Evolutionary conservation across 2,329 filamentous ascomycete species (phyloP).

Genomic region (Xylaria sp.): DNA sequence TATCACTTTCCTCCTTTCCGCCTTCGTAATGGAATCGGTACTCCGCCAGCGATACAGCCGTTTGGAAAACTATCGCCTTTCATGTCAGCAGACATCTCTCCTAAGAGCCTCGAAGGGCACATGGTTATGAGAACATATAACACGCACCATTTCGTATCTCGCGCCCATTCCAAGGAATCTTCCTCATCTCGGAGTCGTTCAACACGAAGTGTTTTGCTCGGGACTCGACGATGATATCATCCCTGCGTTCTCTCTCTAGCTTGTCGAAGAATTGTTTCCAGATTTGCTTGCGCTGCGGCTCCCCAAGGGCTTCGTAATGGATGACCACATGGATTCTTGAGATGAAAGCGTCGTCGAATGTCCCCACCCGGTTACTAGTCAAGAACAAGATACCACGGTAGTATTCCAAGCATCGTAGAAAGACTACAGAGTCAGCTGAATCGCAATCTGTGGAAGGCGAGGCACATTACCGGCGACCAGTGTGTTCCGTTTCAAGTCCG

Average conservation of each 20-base stretch:
- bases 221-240: constrained; percentile 18
- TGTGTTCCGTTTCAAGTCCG: constrained; percentile 16
- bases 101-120: no score
- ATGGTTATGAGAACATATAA: background rate
- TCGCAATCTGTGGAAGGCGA: no score
- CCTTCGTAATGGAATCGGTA: constrained; percentile 24
- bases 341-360: constrained; percentile 25
- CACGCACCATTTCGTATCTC: constrained; percentile 26
- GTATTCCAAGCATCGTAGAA: constrained; percentile 24
- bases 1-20: constrained; percentile 8
- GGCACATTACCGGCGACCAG: background rate
- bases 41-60: constrained; percentile 33
- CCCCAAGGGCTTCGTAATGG: constrained; percentile 11
- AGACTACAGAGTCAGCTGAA: background rate
- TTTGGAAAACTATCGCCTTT: constrained; percentile 28
- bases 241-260: constrained; percentile 17
- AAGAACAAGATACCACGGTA: constrained; percentile 26
- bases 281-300: constrained; percentile 4
- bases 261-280: constrained; percentile 19
- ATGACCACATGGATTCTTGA: constrained; percentile 17
- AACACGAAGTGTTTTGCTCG: constrained; percentile 21
- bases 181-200: constrained; percentile 5
- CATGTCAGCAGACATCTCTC: background rate
- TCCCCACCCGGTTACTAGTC: constrained; percentile 18
- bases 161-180: constrained; percentile 18